Percentiles rank a stretch among this genome's conserved stretches.
Evolutionary conservation across 352 stramenopile genomes (phyloP).

Genomic region (Phytophthora sp.): DNA sequence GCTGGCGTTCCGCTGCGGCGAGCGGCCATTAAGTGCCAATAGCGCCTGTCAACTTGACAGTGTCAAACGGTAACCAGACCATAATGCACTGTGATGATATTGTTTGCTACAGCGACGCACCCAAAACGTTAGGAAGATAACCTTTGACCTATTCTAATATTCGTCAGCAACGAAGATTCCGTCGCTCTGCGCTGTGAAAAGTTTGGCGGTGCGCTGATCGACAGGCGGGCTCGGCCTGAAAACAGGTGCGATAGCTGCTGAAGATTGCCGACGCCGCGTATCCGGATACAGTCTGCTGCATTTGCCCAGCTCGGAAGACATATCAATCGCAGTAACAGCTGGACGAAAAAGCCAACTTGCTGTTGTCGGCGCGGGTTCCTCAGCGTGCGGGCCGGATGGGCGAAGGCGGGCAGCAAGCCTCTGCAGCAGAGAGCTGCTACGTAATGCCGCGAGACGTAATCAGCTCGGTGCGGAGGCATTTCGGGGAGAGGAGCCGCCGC

Average conservation of each 20-base stretch:
- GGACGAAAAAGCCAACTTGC: conserved; percentile 32
- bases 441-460: conserved; percentile 15
- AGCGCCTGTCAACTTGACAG: conserved; percentile 34
- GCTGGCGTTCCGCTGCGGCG: conserved; percentile 19
- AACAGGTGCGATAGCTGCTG: conserved; percentile 41
- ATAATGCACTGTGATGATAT: too few species aligned
- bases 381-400: conserved; percentile 22
- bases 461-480: conserved; percentile 17
- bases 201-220: conserved; percentile 22
- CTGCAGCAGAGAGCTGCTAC: too few species aligned
- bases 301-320: conserved; percentile 16
- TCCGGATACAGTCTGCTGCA: conserved; percentile 9
- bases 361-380: conserved; percentile 33
- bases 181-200: conserved; percentile 21
- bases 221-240: conserved; percentile 30
- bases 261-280: conserved; percentile 13
- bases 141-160: conserved; percentile 6
- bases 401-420: too few species aligned
- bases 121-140: too few species aligned
- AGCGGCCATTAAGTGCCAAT: too few species aligned
- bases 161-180: neutral
- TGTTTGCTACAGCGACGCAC: too few species aligned
- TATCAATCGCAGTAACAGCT: conserved; percentile 39
- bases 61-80: too few species aligned
- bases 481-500: neutral